phyloP scores from a whole-genome alignment of 768 basidiomycete genomes.

The Mycena chlorophos region DNA sequence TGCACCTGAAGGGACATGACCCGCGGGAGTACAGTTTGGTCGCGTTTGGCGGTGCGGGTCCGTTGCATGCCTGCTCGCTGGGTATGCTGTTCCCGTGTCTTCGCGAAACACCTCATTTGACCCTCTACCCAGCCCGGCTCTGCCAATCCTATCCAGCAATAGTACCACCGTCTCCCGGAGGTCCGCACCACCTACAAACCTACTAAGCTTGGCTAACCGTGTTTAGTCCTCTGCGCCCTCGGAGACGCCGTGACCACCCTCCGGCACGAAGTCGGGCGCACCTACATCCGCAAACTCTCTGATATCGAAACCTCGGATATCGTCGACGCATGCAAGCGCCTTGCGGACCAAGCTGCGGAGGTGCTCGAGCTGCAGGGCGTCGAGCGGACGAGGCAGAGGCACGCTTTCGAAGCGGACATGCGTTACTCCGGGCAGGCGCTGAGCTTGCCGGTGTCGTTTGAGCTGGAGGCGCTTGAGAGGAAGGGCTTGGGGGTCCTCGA shows the following conservation, averaged over 20 bases:
- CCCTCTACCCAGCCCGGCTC: slow-evolving; percentile 11
- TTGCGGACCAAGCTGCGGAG: slow-evolving; percentile 22
- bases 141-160: slow-evolving; percentile 29
- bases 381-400: slow-evolving; percentile 6
- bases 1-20: slow-evolving; percentile 27
- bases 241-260: slow-evolving; percentile 31
- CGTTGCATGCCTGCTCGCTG: slow-evolving; percentile 29
- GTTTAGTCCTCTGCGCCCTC: slow-evolving; percentile 32
- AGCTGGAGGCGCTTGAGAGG: slow-evolving; percentile 20
- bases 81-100: slow-evolving; percentile 9
- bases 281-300: slow-evolving; percentile 25
- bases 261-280: slow-evolving; percentile 28
- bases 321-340: slow-evolving; percentile 14
- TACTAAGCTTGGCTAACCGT: neutral
- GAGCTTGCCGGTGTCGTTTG: slow-evolving; percentile 25
- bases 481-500: slow-evolving; percentile 17
- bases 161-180: slow-evolving; percentile 32
- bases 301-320: slow-evolving; percentile 23
- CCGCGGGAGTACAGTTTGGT: slow-evolving; percentile 31
- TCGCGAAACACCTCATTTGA: neutral
- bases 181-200: slow-evolving; percentile 5
- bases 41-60: slow-evolving; percentile 32
- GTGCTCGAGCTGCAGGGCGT: slow-evolving; percentile 28
- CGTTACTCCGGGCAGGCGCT: slow-evolving; percentile 31
- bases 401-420: slow-evolving; percentile 29